Evolutionary conservation across 2,329 filamentous ascomycete genomes (phyloP).

Genomic region (Fusarium tricinctum): DNA sequence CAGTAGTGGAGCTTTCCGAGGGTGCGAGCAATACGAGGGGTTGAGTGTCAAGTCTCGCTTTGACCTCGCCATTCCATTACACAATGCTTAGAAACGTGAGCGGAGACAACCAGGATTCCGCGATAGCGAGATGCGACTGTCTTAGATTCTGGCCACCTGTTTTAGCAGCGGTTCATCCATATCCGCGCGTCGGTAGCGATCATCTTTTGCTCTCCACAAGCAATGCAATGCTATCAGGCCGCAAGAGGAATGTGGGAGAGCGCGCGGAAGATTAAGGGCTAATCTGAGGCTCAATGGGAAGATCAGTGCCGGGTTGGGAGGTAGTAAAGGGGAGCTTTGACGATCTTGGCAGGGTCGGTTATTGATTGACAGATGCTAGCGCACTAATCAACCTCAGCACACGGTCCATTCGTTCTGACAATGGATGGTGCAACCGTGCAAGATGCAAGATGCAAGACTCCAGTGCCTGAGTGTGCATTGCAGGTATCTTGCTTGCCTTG

Average conservation of each 20-base stretch:
- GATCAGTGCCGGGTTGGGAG: conserved; percentile 23
- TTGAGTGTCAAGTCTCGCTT: conserved; percentile 6
- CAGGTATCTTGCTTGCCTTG: too few species aligned
- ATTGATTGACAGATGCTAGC: conserved; percentile 6
- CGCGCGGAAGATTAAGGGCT: background rate
- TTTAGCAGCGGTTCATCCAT: background rate
- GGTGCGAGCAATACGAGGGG: background rate
- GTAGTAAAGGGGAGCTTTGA: conserved; percentile 2
- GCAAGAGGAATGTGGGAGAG: conserved; percentile 7
- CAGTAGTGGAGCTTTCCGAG: background rate
- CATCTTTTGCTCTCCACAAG: conserved; percentile 20
- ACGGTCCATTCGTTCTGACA: background rate
- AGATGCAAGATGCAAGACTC: too few species aligned
- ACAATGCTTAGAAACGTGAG: conserved; percentile 7
- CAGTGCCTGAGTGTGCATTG: too few species aligned
- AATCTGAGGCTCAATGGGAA: conserved; percentile 4
- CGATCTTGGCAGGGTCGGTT: background rate
- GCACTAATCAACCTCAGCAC: background rate
- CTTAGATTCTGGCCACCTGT: background rate
- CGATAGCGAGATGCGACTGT: background rate
- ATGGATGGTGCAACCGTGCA: too few species aligned
- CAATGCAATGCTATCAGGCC: conserved; percentile 30
- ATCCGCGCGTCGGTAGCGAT: conserved; percentile 12
- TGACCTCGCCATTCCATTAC: conserved; percentile 1
- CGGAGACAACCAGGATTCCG: background rate